phyloP scores from a whole-genome alignment of 1,284 basidiomycete genomes.

The Athelia sp. region DNA sequence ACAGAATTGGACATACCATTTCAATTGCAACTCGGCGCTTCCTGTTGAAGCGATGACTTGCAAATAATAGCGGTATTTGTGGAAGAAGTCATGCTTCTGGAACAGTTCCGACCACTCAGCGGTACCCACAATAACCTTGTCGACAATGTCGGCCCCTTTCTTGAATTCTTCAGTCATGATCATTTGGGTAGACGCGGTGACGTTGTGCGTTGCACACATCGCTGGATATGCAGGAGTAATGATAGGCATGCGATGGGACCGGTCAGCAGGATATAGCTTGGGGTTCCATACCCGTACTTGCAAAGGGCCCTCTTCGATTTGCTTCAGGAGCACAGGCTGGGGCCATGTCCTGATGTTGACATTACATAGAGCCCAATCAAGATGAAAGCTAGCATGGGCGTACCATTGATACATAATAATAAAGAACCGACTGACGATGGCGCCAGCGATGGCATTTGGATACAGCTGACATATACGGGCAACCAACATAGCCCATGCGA shows the following conservation, averaged over 20 bases:
- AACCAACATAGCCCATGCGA: conserved; percentile 98
- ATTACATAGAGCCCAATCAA: conserved; percentile 4
- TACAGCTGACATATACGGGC: conserved; percentile 99
- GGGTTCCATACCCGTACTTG: conserved; percentile 98
- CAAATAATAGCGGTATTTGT: conserved; percentile 97
- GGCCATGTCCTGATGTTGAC: conserved; percentile 80
- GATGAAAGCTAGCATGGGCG: conserved; percentile 18
- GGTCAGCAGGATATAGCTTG: conserved; percentile 91
- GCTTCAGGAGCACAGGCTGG: conserved; percentile 92
- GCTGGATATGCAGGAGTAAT: conserved; percentile 99
- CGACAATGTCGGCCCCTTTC: conserved; percentile 89
- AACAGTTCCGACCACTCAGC: conserved; percentile 93
- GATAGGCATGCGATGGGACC: conserved; percentile 98
- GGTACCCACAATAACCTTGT: conserved; percentile 83
- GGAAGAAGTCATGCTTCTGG: conserved; percentile 94
- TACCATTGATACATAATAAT: conserved; percentile 97
- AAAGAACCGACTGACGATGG: conserved; percentile 96
- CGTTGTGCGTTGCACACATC: conserved; percentile 99
- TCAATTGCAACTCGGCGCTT: conserved; percentile 82
- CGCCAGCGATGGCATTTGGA: conserved; percentile 90
- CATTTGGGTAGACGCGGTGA: conserved; percentile 92
- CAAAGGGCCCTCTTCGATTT: conserved; percentile 93
- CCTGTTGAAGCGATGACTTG: conserved; percentile 93
- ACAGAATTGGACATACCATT: conserved; percentile 65
- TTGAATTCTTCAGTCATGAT: conserved; percentile 97